Base-by-base conservation (phyloP, 2,329 filamentous ascomycete genomes). In the Rutstroemia sp. region DNA sequence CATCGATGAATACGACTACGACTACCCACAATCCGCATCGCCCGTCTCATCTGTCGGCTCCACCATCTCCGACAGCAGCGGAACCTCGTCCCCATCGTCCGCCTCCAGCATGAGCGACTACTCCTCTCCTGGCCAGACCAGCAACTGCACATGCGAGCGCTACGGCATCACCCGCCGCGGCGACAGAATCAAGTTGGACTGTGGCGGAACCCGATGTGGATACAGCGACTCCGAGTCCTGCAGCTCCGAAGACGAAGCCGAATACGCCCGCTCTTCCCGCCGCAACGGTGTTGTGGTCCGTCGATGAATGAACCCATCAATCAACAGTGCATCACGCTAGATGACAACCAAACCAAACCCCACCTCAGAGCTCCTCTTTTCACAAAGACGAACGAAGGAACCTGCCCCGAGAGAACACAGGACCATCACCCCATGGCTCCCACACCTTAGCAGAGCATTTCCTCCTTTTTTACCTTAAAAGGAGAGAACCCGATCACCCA, bases 141-240 rank as follows among this genome's bases (percentile, higher is more conserved):
- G 80, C 71, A 81, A 80, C 71, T 97, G 94, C 83, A 91, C 87
- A 63, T 97, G 92, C 76, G 90, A 96, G 74, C 89, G 92, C 76
- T 96, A 94, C 78, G 92, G 92, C 67, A 95, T 97, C 78, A 96
- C 92, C 63, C 88, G 91, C 75, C 86, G 87, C 73, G 91, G 92
- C 70, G 88, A 95, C 73, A 86, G 92, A 68, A 88, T 97, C 81
- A 94, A 92, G 82, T 84, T 96, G 72, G 92, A 96, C 82, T 97
- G 92, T 70, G 91, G 91, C 66, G 92, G 92, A 65, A 78, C 84
- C 60, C 86, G 89, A 71, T 96, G 92, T 75, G 89, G 89, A 68
- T 94, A 88, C 75, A 82, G 81, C 62, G 83, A 87, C 59, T 81
- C 78, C 61, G 81, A 77, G 53, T 81, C 82, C 78, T 90, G 84